phyloP scores from a whole-genome alignment of 140 eudicot genomes.

The Eryngium alpinum region DNA sequence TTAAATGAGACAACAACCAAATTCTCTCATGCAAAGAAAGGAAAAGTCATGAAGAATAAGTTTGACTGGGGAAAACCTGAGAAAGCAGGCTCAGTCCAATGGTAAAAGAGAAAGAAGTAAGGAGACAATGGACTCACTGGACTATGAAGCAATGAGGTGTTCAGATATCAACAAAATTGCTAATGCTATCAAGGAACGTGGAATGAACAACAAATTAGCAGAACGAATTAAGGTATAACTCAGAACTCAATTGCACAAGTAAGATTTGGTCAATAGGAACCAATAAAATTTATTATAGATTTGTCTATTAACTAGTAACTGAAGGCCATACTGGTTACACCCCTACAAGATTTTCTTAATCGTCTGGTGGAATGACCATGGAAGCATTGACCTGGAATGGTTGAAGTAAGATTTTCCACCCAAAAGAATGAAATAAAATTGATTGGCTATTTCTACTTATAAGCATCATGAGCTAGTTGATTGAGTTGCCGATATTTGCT shows the following conservation, averaged over 20 bases:
- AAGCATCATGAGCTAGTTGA: neutral
- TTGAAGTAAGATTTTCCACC: conserved; percentile 16
- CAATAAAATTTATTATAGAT: neutral
- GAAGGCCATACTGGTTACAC: conserved; percentile 9
- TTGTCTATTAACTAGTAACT: neutral
- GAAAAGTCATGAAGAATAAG: conserved; percentile 33
- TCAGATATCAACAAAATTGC: conserved; percentile 69
- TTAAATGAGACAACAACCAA: conserved; percentile 15
- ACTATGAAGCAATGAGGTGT: conserved; percentile 74
- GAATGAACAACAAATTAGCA: conserved; percentile 93
- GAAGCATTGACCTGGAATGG: conserved; percentile 89
- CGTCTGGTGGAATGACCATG: conserved; percentile 77
- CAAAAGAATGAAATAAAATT: neutral
- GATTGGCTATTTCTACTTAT: neutral
- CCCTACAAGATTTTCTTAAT: conserved; percentile 70
- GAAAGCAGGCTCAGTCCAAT: conserved; percentile 41
- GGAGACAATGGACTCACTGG: conserved; percentile 62
- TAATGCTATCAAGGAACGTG: conserved; percentile 72
- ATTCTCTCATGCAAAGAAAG: conserved; percentile 40
- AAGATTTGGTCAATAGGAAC: neutral
- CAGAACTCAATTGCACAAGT: neutral
- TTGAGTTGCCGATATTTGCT: neutral
- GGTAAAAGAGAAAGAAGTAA: conserved; percentile 41
- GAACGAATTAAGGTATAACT: conserved; percentile 67
- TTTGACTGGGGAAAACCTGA: conserved; percentile 81